Conservation (phyloP, 305 asterid species). For the Solanum chacoense region DNA sequence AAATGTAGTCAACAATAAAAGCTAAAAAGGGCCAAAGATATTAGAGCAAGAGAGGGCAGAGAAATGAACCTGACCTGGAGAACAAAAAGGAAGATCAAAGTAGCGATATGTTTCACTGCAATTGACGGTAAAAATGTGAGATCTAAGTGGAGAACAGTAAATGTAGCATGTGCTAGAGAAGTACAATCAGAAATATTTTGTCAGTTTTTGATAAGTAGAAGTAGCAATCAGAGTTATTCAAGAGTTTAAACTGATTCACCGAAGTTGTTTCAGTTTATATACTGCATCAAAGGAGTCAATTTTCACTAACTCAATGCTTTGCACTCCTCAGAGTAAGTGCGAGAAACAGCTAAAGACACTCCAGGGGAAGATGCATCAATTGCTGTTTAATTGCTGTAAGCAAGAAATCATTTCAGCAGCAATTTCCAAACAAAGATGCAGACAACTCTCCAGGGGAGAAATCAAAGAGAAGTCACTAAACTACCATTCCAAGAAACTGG, state of each 20-base stretch:
- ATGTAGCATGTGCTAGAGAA: not conserved
- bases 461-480: not conserved
- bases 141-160: not conserved
- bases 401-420: not conserved
- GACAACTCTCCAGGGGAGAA: not conserved
- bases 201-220: not conserved
- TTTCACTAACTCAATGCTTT: not conserved
- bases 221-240: not conserved
- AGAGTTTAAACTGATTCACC: not conserved
- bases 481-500: not conserved
- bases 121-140: not conserved
- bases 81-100: slow-evolving; percentile 31
- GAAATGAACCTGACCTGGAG: slow-evolving; percentile 19
- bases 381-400: not conserved
- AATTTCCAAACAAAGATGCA: not conserved
- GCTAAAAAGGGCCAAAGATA: not conserved
- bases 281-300: not conserved
- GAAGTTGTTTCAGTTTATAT: not conserved
- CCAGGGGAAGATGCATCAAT: not conserved
- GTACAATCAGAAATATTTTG: not conserved
- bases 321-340: not conserved
- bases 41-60: not conserved
- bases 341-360: not conserved
- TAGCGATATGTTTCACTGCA: slow-evolving; percentile 30
- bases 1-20: not conserved